These are phyloP conservation scores for Globisporangium irregulare DNA, from an alignment of 352 stramenopile genomes.

Conservation along the genomic window DNA sequence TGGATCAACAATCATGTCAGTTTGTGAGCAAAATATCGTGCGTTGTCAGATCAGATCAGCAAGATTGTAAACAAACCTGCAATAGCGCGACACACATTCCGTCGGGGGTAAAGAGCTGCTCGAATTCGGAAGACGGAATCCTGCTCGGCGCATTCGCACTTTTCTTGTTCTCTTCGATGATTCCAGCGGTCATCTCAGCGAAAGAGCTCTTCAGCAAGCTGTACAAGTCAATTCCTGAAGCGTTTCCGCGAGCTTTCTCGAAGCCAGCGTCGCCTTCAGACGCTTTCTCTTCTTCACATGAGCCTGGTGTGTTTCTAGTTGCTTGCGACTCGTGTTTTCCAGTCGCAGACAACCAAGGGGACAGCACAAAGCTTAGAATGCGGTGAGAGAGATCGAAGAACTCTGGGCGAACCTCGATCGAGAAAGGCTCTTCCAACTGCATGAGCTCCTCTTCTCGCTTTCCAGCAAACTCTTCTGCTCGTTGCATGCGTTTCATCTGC, in stretches of 20 bases:
- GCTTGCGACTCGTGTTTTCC: background rate
- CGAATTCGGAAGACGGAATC: constrained; percentile 7
- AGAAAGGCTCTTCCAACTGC: constrained; percentile 79
- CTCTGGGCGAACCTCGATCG: constrained; percentile 73
- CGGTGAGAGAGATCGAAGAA: constrained; percentile 74
- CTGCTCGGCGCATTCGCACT: background rate
- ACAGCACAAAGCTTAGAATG: constrained; percentile 54
- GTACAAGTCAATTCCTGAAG: constrained; percentile 14
- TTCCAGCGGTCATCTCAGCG: constrained; percentile 9
- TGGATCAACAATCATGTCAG: constrained; percentile 6
- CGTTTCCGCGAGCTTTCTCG: background rate
- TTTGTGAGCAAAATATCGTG: background rate
- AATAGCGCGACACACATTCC: constrained; percentile 68
- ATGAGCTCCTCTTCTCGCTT: constrained; percentile 70
- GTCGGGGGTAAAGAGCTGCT: constrained; percentile 48
- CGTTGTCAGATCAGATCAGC: background rate
- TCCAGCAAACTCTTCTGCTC: constrained; percentile 61
- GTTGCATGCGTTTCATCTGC: constrained; percentile 90
- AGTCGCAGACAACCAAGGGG: constrained; percentile 41
- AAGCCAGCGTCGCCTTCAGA: constrained; percentile 4
- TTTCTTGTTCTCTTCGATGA: constrained; percentile 3
- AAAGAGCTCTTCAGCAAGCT: constrained; percentile 19
- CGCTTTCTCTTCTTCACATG: constrained; percentile 25
- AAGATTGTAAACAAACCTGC: constrained; percentile 28
- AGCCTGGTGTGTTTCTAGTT: constrained; percentile 11